Evolutionary conservation across 2,329 filamentous ascomycete genomes (phyloP).

Genomic region (Botryotinia convoluta): DNA sequence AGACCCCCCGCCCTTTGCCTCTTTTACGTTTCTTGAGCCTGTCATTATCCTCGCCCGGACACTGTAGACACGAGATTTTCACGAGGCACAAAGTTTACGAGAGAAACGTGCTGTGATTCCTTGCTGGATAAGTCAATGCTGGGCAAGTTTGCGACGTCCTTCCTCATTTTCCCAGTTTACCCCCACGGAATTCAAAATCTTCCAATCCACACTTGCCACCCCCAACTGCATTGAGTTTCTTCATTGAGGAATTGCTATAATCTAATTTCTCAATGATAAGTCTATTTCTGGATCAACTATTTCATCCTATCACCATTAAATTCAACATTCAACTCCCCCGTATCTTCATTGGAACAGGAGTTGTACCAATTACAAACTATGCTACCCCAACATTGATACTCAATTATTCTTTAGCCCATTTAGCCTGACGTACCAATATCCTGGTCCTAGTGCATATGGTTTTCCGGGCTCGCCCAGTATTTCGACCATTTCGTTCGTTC

Average conservation of each 20-base stretch:
- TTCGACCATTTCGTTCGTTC: neutral
- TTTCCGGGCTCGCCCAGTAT: neutral
- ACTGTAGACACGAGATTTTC: constrained; percentile 2
- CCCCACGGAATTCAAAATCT: neutral
- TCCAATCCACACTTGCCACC: neutral
- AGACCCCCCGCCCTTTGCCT: neutral
- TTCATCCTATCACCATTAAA: neutral
- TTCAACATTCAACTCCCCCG: neutral
- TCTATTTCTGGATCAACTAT: neutral
- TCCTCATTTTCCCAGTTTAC: neutral
- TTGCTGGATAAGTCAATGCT: neutral
- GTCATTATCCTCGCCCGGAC: neutral
- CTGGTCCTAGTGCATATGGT: neutral
- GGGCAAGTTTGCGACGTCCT: neutral
- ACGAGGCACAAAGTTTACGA: neutral
- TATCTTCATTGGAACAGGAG: neutral
- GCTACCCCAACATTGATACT: neutral
- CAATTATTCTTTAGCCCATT: neutral
- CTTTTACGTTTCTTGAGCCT: neutral
- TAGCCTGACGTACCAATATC: neutral
- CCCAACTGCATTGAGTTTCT: neutral
- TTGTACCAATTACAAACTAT: neutral
- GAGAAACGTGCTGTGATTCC: neutral
- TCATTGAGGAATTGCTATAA: neutral
- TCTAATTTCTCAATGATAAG: neutral